phyloP scores from a whole-genome alignment of 352 stramenopile genomes.

The Phytophthora rubi region DNA sequence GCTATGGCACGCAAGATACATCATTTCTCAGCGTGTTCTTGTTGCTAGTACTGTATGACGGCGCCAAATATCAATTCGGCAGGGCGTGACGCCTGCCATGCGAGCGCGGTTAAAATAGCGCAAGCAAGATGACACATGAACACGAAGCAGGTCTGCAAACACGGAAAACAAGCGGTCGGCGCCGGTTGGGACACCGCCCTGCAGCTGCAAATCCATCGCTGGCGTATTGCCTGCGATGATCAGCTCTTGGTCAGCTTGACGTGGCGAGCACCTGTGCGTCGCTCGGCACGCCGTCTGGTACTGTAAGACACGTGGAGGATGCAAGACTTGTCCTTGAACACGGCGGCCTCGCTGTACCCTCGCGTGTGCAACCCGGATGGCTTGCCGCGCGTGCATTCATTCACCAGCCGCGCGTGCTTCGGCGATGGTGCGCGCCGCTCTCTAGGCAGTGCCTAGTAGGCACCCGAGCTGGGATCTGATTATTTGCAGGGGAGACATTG shows the following conservation, averaged over 20 bases:
- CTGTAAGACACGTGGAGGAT: not conserved
- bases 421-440: slow-evolving; percentile 17
- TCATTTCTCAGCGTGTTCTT: slow-evolving; percentile 3
- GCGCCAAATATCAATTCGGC: not conserved
- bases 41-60: not conserved
- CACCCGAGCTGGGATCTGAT: slow-evolving; percentile 23
- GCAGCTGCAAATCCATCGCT: slow-evolving; percentile 16
- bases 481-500: slow-evolving; percentile 14
- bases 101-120: not conserved
- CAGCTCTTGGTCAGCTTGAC: slow-evolving; percentile 3
- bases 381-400: slow-evolving; percentile 2
- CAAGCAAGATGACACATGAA: slow-evolving; percentile 6
- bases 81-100: not conserved
- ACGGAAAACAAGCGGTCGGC: not conserved
- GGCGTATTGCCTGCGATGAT: not conserved
- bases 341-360: not conserved
- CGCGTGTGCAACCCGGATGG: not conserved
- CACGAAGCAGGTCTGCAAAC: not conserved
- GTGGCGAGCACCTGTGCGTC: slow-evolving; percentile 8
- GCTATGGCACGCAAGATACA: slow-evolving; percentile 21
- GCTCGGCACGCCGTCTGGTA: not conserved
- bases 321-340: not conserved
- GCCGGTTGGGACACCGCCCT: not conserved
- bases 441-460: not conserved
- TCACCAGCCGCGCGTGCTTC: slow-evolving; percentile 14